Evolutionary conservation across 2,329 filamentous ascomycete species (phyloP), one percentile per base, ranked within the genome.

Genomic region (Bisporella sp.): DNA sequence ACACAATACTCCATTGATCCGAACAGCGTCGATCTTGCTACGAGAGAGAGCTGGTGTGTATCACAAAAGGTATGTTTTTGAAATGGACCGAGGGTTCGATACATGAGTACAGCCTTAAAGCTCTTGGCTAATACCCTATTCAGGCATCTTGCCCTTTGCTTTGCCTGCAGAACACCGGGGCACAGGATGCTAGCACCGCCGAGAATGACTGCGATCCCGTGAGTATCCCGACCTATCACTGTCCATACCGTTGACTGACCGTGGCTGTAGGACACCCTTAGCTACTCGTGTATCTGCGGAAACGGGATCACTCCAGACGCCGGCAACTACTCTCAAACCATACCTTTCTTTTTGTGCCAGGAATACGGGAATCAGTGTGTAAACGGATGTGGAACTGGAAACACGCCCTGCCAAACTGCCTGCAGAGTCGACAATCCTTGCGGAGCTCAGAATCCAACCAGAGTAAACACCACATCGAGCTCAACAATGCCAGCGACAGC

Each of bases 321-420:
- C 45, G 81, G 84, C 62, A 77, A 91, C 69, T 93, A 85, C 76
- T 84, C 83, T 21, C 76, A 89, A 59, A 91, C 87, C 1, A 73
- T 93, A 30, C 87, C 88, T 33, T 92, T 81, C 76, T 88, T 83
- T 71, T 76, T 82, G 60, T 93, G 87, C 77, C 76, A 75, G 44
- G 76, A 85, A 69, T 89, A 78, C 76, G 84, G 80, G 5, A 81
- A 72, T 65, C 79, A 89, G 68, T 89, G 85, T 66, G 81, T 85
- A 9, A 63, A 57, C 2, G 68, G 54, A 51, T 90, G 86, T 68
- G 71, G 68, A 33, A 65, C 69, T 30, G 12, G 8, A 56, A 73
- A 84, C 68, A 74, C 75, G 59, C 55, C 61, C n/a, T 90, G 87
- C 65, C 67, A 76, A n/a, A 68, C 70, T 52, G 60, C 68, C 49